Evolutionary conservation across 495 filamentous ascomycete species (phyloP).

Genomic region (Bacidia gigantensis): DNA sequence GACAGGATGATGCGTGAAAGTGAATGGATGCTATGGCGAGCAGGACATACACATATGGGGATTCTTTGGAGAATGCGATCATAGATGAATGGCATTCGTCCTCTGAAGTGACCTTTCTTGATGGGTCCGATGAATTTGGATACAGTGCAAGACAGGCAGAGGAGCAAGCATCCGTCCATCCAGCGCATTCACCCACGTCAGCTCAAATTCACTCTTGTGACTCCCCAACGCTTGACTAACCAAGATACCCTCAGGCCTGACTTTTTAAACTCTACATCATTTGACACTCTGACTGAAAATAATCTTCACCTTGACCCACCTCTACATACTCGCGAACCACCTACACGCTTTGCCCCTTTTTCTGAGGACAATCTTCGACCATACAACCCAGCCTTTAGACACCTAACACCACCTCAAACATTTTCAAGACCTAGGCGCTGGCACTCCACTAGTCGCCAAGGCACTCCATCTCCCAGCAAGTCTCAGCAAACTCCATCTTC

Average conservation of each 20-base stretch:
- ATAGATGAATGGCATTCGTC: neutral
- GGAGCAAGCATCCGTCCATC: neutral
- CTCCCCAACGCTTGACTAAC: neutral
- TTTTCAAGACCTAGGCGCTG: conserved; percentile 2
- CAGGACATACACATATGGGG: neutral
- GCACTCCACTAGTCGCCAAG: neutral
- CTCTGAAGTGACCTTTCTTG: neutral
- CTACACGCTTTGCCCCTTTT: neutral
- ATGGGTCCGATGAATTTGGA: neutral
- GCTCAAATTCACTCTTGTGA: neutral
- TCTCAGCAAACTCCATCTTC: neutral
- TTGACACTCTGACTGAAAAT: neutral
- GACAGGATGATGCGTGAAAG: neutral
- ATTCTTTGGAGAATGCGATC: neutral
- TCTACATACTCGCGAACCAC: neutral
- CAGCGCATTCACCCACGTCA: neutral
- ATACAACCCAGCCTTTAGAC: neutral
- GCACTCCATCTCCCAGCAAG: neutral
- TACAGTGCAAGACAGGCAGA: neutral
- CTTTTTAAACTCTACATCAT: neutral
- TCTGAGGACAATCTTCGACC: neutral
- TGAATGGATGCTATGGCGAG: neutral
- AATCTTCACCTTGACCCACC: neutral
- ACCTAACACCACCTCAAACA: neutral
- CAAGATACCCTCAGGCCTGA: neutral